phyloP scores from a whole-genome alignment of 768 basidiomycete species.

The Amanita exitialis region DNA sequence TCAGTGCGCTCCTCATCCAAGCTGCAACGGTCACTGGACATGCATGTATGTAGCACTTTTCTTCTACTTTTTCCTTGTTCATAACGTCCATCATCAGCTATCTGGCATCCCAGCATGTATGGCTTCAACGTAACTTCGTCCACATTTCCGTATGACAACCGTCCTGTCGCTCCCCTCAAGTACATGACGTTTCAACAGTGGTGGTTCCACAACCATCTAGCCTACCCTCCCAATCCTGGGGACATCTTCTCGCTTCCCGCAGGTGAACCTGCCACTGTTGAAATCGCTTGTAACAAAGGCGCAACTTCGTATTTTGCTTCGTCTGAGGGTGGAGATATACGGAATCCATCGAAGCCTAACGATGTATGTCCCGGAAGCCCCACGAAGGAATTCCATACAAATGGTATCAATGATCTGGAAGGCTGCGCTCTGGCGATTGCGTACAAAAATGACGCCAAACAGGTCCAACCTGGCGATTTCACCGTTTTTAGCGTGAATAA shows the following conservation, averaged over 20 bases:
- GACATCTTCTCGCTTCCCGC: slow-evolving; percentile 55
- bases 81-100: slow-evolving; percentile 19
- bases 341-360: slow-evolving; percentile 34
- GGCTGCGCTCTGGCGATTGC: slow-evolving; percentile 68
- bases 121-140: slow-evolving; percentile 57
- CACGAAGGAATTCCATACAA: slow-evolving; percentile 42
- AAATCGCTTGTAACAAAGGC: slow-evolving; percentile 52
- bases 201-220: slow-evolving; percentile 60
- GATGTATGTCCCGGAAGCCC: slow-evolving; percentile 40
- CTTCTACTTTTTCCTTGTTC: too few species aligned
- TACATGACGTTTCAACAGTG: slow-evolving; percentile 42
- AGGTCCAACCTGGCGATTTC: slow-evolving; percentile 59
- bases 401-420: slow-evolving; percentile 38
- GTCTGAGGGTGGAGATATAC: slow-evolving; percentile 43
- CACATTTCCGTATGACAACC: slow-evolving; percentile 52
- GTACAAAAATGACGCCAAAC: slow-evolving; percentile 52
- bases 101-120: slow-evolving; percentile 50
- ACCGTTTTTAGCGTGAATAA: slow-evolving; percentile 68
- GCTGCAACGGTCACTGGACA: background rate
- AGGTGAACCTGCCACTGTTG: slow-evolving; percentile 39
- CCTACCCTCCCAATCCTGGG: slow-evolving; percentile 41
- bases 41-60: background rate
- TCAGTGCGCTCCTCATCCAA: background rate
- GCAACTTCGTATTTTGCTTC: slow-evolving; percentile 48
- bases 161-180: slow-evolving; percentile 39